Evolutionary conservation across 73 alveolate genomes (phyloP).

Genomic region (Paraurostyla sp.): DNA sequence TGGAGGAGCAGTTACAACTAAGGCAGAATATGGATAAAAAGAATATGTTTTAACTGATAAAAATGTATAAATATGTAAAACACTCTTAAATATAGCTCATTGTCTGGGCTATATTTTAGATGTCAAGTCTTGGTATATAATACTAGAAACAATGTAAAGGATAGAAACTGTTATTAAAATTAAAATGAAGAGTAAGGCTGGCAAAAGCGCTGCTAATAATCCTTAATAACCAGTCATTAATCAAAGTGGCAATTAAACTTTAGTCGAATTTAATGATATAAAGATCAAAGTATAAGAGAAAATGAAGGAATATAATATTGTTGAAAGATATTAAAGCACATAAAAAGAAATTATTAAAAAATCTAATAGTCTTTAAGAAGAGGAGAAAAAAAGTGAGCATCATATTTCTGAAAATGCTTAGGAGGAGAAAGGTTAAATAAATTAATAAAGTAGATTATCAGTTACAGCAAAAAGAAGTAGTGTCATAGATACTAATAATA

Average conservation of each 20-base stretch:
- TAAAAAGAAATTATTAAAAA: background rate
- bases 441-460: background rate
- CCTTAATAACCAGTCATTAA: conserved; percentile 35
- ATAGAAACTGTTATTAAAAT: conserved; percentile 71
- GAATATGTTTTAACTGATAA: conserved; percentile 80
- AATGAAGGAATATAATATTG: conserved; percentile 59
- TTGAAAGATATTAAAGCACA: conserved; percentile 18
- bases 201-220: conserved; percentile 23
- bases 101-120: conserved; percentile 89
- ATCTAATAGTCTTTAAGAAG: background rate
- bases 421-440: background rate
- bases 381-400: background rate
- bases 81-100: conserved; percentile 90
- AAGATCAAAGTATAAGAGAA: conserved; percentile 47
- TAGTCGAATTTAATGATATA: conserved; percentile 59
- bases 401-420: background rate
- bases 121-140: conserved; percentile 88
- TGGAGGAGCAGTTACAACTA: background rate
- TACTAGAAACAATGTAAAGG: conserved; percentile 83
- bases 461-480: conserved; percentile 33
- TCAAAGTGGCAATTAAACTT: conserved; percentile 33
- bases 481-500: background rate
- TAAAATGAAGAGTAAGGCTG: background rate
- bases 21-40: background rate
- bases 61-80: conserved; percentile 83